Percentiles rank a stretch among this genome's conserved stretches.
Evolutionary conservation across 148 eudicot genomes (phyloP).

Genomic region (Vaccinium darrowii): DNA sequence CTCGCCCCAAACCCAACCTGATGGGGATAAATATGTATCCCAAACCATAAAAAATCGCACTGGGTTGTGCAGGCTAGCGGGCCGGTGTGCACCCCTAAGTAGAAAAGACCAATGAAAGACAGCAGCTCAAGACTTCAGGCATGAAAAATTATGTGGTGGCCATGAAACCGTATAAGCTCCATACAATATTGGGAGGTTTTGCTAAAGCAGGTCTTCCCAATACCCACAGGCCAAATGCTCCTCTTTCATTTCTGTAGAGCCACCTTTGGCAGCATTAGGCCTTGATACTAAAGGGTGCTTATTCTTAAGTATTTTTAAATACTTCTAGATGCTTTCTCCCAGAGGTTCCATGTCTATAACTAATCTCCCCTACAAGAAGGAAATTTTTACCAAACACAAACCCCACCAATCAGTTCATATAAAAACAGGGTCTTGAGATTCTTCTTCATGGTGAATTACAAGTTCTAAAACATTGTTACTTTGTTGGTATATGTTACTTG

Average conservation of each 20-base stretch:
- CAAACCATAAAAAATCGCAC: no score
- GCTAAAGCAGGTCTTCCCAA: neutral
- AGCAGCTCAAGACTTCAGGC: neutral
- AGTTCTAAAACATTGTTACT: neutral
- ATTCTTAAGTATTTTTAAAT: neutral
- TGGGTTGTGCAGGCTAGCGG: no score
- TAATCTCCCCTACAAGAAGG: neutral
- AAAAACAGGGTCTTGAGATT: neutral
- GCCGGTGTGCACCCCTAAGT: no score
- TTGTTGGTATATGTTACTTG: neutral
- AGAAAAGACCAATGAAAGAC: neutral
- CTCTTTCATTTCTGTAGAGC: neutral
- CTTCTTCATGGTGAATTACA: neutral
- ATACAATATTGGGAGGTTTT: neutral
- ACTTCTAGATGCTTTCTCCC: conserved; percentile 5
- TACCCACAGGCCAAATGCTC: neutral
- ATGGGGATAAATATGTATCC: no score
- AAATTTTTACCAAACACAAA: neutral
- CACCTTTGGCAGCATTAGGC: neutral
- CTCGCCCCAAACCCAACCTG: no score
- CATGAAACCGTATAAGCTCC: neutral
- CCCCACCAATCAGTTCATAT: conserved; percentile 5
- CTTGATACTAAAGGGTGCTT: neutral
- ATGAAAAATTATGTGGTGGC: neutral
- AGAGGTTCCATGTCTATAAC: neutral